Evolutionary conservation across 2,329 filamentous ascomycete genomes (phyloP), one percentile per base, ranked within the genome.

Genomic region (Madurella fahalii): DNA sequence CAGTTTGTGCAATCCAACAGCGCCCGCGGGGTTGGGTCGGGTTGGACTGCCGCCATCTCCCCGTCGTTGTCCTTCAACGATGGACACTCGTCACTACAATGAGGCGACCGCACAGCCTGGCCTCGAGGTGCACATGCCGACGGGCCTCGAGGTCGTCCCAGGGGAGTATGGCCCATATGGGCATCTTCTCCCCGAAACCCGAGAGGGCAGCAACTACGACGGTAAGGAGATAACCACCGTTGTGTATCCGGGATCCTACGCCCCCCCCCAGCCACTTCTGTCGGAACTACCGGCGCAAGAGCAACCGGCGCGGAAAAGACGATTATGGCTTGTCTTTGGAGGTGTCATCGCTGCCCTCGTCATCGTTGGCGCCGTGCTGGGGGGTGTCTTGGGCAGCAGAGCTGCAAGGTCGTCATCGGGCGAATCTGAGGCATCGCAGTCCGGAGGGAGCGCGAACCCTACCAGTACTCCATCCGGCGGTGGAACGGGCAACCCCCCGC

Each of bases 371-470:
- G 56, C 54, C 13, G 53, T 55, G 1, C 7, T 60, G 12, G 58
- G 58, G 1, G 56, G 51, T 3, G 58, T 58, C 5, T n/a, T 58
- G 8, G 58, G 56, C 4, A 57, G 52, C 49, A 43, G 56, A 31
- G 51, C 51, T 2, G 39, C 42, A 5, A 47, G 5, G 16, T 34
- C 39, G 11, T 50, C 53, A 25, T 30, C 53, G 31, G 31, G 4
- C 4, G 17, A 39, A 7, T 20, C 45, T 25, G 25, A 3, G 1
- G 16, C 40, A 17, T 46, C 51, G 31, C 32, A 47, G 2, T 16
- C 40, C 25, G 40, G 20, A 31, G 39, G 18, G n/a, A n/a, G n/a
- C 13, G 15, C 13, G 31, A 40, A 13, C 18, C 18, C 25, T 25
- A 25, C 25, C 25, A 25, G 25, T 25, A 25, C 25, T 25, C 25